Evolutionary conservation across 2,329 filamentous ascomycete genomes (phyloP).

Genomic region (Cordyceps fumosorosea): DNA sequence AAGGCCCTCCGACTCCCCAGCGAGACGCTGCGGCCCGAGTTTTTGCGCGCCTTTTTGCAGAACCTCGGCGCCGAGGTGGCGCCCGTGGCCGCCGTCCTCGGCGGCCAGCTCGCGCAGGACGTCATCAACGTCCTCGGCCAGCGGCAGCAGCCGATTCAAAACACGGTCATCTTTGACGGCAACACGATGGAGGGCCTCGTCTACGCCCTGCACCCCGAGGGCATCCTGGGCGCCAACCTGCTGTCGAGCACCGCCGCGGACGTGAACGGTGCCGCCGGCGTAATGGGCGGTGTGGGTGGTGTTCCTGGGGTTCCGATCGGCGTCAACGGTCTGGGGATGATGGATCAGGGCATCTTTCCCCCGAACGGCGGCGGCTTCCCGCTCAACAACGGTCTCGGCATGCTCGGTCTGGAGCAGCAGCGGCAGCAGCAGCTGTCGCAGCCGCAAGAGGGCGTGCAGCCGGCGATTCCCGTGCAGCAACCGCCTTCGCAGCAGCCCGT

Average conservation of each 20-base stretch:
- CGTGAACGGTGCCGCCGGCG: neutral
- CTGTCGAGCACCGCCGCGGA: conserved; percentile 25
- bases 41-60: conserved; percentile 78
- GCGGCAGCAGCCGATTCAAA: conserved; percentile 91
- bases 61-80: conserved; percentile 79
- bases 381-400: neutral
- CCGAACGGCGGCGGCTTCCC: neutral
- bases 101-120: conserved; percentile 87
- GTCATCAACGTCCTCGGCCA: conserved; percentile 93
- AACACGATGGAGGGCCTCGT: conserved; percentile 70
- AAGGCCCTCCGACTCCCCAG: conserved; percentile 63
- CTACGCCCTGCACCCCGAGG: conserved; percentile 73
- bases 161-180: conserved; percentile 87
- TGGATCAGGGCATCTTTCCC: neutral
- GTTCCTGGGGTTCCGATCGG: conserved; percentile 6
- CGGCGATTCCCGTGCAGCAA: neutral
- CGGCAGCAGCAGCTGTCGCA: neutral
- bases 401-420: neutral
- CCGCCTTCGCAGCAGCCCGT: neutral
- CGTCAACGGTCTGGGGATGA: neutral
- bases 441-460: neutral
- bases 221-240: conserved; percentile 43
- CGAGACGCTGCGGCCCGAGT: conserved; percentile 61
- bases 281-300: neutral
- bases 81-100: conserved; percentile 81